phyloP scores from a whole-genome alignment of 1,284 basidiomycete genomes.

The Cronartium ribicola region DNA sequence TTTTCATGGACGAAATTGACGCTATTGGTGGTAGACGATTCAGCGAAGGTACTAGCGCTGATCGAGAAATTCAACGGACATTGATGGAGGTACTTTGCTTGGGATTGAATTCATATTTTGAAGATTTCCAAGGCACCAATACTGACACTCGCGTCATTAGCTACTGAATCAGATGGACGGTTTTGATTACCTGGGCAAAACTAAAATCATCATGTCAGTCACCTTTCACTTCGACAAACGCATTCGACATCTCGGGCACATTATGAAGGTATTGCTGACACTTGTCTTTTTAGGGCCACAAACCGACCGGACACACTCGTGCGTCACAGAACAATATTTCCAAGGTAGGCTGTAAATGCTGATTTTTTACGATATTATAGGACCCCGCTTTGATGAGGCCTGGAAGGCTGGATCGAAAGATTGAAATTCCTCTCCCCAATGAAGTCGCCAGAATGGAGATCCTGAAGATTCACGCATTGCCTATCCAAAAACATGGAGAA shows the following conservation, averaged over 20 bases:
- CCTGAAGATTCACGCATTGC: constrained; percentile 91
- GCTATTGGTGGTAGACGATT: constrained; percentile 93
- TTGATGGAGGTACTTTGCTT: constrained; percentile 77
- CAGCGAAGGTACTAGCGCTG: constrained; percentile 96
- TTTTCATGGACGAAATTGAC: constrained; percentile 99
- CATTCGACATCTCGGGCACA: not conserved
- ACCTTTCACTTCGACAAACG: constrained; percentile 66
- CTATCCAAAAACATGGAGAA: constrained; percentile 90
- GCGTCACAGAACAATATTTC: constrained; percentile 62
- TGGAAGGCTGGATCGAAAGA: constrained; percentile 93
- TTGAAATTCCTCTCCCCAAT: constrained; percentile 96
- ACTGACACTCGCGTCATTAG: constrained; percentile 54
- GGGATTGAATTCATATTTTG: not conserved
- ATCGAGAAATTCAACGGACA: constrained; percentile 97
- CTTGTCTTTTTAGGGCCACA: constrained; percentile 28
- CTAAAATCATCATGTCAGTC: constrained; percentile 93
- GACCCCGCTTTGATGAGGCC: constrained; percentile 95
- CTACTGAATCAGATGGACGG: constrained; percentile 99
- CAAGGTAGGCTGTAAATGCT: not conserved
- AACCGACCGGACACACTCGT: constrained; percentile 72
- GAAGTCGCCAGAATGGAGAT: constrained; percentile 92
- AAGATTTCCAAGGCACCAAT: not conserved
- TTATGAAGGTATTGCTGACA: not conserved
- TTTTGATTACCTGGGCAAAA: constrained; percentile 90
- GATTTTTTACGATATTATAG: constrained; percentile 1